Conservation (phyloP, 345 rosid species). For the Brassica carinata region DNA sequence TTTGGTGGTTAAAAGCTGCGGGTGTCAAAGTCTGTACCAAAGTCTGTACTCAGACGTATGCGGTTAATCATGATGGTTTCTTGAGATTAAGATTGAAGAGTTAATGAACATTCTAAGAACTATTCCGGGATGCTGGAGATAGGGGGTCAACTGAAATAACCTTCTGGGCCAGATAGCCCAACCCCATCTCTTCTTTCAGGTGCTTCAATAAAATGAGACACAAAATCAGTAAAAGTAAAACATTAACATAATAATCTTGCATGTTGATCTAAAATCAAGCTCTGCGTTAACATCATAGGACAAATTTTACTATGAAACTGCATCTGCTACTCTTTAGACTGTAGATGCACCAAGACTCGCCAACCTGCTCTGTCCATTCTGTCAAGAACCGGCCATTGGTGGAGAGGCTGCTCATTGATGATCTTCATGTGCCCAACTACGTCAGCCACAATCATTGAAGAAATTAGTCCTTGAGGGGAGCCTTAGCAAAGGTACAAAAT, state of each 20-base stretch:
- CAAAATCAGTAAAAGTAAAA: neutral
- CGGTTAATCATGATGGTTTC: neutral
- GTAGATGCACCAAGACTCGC: too few species aligned
- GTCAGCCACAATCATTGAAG: too few species aligned
- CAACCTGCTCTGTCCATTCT: too few species aligned
- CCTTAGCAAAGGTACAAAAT: too few species aligned
- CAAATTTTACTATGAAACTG: neutral
- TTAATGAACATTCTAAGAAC: slow-evolving; percentile 12
- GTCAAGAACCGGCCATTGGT: too few species aligned
- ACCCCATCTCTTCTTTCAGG: slow-evolving; percentile 85
- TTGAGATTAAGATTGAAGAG: neutral
- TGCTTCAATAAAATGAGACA: slow-evolving; percentile 55
- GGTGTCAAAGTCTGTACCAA: slow-evolving; percentile 9
- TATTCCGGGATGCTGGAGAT: slow-evolving; percentile 92
- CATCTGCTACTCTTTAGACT: too few species aligned
- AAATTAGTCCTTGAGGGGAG: too few species aligned
- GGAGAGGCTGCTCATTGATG: too few species aligned
- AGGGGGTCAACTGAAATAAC: slow-evolving; percentile 73
- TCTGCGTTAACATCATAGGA: slow-evolving; percentile 14
- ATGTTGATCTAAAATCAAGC: neutral
- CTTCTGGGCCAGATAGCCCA: slow-evolving; percentile 86
- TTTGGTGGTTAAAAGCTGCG: neutral
- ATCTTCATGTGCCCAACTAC: too few species aligned
- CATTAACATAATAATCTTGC: slow-evolving; percentile 3
- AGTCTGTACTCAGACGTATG: neutral